Evolutionary conservation across 768 basidiomycete species (phyloP), one percentile per base, ranked within the genome.

Genomic region (Tricholoma terreum): DNA sequence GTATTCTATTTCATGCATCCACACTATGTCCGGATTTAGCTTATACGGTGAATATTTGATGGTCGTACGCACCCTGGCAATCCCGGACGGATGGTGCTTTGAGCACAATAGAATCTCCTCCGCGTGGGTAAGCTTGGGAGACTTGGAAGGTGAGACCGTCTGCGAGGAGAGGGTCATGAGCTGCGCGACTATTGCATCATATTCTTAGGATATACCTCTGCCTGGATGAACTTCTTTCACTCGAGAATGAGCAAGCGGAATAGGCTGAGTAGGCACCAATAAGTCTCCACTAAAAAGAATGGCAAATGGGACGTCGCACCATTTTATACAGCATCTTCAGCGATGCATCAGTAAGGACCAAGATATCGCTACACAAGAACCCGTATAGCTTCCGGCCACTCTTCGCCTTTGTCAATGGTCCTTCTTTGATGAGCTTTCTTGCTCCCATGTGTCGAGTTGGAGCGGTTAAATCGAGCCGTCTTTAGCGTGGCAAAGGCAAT

Each of bases 301-400:
- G n/a, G 22, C 10, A 36, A 30, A 43, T 21, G 12, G 14, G 40
- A 33, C 33, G 4, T 73, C 85, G 63, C 53, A 94, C 94, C 84
- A 94, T 89, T 36, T 90, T 83, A 70, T 95, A 95, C 12, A 96
- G 67, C 11, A 84, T 85, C 59, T 80, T 84, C 24, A 81, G 81
- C 0, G 71, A 70, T 31, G 85, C 86, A 62, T 94, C 92, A 17
- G 92, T 87, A 56, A 98, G 77, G 3, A 98, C 85, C 48, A 98
- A 69, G 40, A 96, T 89, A 66, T 98, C 96, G 65, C 83, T 96
- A 65, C 94, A 98, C 60, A 98, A 71, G 71, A 94, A 86, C 6
- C 80, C 83, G 38, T 85, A 80, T 45, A 98, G 71, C 67, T 84
- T 90, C 51, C 89, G 77, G 3, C 91, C 87, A 58, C 92, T 94